Percentiles rank a stretch among this genome's conserved stretches.
These are phyloP conservation scores for Akebia trifoliata DNA, from an alignment of 164 flowering plant species.

Conservation along the genomic window DNA sequence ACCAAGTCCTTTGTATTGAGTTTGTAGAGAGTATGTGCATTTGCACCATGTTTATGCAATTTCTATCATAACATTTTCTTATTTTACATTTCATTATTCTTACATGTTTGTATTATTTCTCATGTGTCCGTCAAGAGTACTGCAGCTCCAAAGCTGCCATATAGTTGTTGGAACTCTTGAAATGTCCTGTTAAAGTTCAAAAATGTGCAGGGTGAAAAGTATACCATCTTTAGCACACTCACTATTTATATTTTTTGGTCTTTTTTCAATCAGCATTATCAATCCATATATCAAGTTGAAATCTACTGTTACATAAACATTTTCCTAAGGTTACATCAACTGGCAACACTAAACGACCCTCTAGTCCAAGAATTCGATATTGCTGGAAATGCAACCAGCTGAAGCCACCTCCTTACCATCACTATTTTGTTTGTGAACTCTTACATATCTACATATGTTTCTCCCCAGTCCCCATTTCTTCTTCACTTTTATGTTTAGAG, in stretches of 20 bases:
- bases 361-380: constrained; percentile 44
- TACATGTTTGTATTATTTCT: neutral
- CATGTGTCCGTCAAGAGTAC: constrained; percentile 38
- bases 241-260: too few relatives aligned
- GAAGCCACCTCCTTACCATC: constrained; percentile 98
- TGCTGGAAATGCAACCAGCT: constrained; percentile 90
- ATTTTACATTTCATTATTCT: neutral
- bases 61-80: neutral
- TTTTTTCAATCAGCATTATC: too few relatives aligned
- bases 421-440: constrained; percentile 91
- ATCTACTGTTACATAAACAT: too few relatives aligned
- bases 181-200: constrained; percentile 69
- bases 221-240: too few relatives aligned
- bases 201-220: constrained; percentile 90
- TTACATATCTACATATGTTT: constrained; percentile 3
- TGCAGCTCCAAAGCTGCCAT: constrained; percentile 80
- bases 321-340: constrained; percentile 10
- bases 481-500: neutral
- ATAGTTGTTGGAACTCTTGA: constrained; percentile 57
- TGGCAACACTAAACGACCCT: constrained; percentile 22
- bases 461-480: neutral
- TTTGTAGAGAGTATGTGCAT: too few relatives aligned
- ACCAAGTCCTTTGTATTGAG: too few relatives aligned
- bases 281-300: too few relatives aligned
- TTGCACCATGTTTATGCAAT: neutral